These are phyloP conservation scores for Primulina huaijiensis DNA, from an alignment of 257 asterid species.

Conservation along the genomic window DNA sequence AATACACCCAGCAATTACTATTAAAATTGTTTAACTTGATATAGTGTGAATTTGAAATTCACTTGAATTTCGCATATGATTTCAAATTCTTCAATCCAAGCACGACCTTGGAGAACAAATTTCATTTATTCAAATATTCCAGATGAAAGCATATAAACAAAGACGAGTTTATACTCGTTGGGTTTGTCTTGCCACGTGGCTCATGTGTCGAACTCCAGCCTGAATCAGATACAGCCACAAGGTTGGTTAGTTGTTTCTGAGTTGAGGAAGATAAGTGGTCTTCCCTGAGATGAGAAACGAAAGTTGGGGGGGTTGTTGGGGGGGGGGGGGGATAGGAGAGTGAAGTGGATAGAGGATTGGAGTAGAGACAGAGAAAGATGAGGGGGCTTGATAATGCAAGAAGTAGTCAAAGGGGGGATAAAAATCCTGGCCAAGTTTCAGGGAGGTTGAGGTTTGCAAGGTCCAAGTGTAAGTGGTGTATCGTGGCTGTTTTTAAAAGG, in stretches of 20 bases:
- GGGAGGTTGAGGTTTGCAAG: too few species aligned
- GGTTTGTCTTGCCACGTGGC: too few species aligned
- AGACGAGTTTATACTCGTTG: too few species aligned
- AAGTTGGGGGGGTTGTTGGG: not conserved
- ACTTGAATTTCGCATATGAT: too few species aligned
- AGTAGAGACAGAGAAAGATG: not conserved
- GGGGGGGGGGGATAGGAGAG: not conserved
- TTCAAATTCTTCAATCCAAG: too few species aligned
- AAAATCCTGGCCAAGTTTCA: too few species aligned
- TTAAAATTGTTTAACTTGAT: too few species aligned
- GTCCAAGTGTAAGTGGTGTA: not conserved
- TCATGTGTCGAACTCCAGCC: too few species aligned
- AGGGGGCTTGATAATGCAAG: not conserved
- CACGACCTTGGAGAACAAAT: too few species aligned
- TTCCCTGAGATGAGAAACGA: not conserved
- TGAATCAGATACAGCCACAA: too few species aligned
- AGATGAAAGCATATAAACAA: not conserved
- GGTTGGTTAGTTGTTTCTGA: not conserved
- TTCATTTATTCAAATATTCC: not conserved
- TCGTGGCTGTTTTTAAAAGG: not conserved
- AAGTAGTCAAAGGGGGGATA: not conserved
- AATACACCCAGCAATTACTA: too few species aligned
- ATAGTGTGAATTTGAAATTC: too few species aligned
- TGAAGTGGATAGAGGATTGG: not conserved
- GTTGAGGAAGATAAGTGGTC: not conserved